A percentile compares a stretch with the other conserved stretches of the same genome.
These are phyloP conservation scores for Claviceps sorghi DNA, from an alignment of 2,329 filamentous ascomycete genomes.

Conservation along the genomic window DNA sequence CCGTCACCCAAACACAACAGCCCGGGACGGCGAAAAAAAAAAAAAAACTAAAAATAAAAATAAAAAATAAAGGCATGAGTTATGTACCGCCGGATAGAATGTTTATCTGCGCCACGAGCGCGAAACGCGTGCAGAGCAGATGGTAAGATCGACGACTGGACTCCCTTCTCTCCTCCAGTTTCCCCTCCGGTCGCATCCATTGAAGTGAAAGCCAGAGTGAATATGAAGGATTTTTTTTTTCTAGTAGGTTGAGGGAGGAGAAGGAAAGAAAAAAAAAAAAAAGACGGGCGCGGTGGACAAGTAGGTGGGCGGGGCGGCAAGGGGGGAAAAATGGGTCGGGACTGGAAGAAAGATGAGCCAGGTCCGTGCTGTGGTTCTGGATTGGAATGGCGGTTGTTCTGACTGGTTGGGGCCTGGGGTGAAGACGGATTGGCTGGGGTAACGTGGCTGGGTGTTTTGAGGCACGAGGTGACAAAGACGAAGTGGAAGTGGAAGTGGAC, in stretches of 20 bases:
- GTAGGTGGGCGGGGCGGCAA: background rate
- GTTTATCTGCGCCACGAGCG: constrained; percentile 23
- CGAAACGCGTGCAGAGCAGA: constrained; percentile 25
- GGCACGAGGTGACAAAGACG: no score
- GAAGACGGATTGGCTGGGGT: no score
- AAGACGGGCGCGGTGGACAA: background rate
- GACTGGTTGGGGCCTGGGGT: no score
- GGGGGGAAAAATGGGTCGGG: constrained; percentile 2
- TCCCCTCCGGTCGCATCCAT: constrained; percentile 50
- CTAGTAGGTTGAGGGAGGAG: constrained; percentile 27
- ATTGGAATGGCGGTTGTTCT: no score
- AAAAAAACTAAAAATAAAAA: no score
- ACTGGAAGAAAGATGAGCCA: constrained; percentile 18
- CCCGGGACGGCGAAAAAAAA: no score
- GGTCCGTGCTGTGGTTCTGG: background rate
- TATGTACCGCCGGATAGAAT: constrained; percentile 21
- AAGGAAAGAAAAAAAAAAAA: constrained; percentile 12
- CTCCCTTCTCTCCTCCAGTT: constrained; percentile 51
- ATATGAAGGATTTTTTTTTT: constrained; percentile 43
- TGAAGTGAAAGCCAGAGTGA: constrained; percentile 49
- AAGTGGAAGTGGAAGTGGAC: no score
- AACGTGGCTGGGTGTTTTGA: no score
- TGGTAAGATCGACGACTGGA: constrained; percentile 32
- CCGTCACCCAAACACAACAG: no score
- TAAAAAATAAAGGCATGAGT: no score